A percentile compares a stretch with the other conserved stretches of the same genome.
Conservation (phyloP, 805 yeast genomes). For the Saturnispora quitensis region DNA sequence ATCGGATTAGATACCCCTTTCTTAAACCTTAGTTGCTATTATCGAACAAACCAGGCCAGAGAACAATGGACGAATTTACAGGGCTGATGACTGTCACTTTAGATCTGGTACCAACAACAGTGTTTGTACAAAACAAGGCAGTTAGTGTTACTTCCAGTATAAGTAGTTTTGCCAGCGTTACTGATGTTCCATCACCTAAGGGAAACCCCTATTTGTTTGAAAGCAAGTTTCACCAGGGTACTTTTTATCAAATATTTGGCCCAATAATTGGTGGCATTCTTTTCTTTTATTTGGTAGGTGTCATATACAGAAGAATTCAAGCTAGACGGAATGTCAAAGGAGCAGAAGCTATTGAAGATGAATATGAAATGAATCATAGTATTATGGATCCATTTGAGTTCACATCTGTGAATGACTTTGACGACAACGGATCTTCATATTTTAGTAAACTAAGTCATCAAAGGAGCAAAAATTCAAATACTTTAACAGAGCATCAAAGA, state of each 20-base stretch:
- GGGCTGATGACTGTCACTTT: background rate
- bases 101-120: background rate
- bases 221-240: constrained; percentile 17
- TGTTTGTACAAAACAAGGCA: background rate
- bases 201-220: constrained; percentile 21
- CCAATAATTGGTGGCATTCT: constrained; percentile 21
- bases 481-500: background rate
- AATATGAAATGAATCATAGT: constrained; percentile 9
- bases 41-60: background rate
- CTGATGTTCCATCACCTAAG: constrained; percentile 7
- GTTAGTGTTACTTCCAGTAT: background rate
- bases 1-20: background rate
- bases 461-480: background rate
- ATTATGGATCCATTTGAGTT: constrained; percentile 7
- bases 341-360: constrained; percentile 12
- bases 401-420: background rate
- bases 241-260: constrained; percentile 21
- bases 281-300: constrained; percentile 17
- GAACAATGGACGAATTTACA: background rate
- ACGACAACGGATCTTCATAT: background rate
- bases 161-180: background rate
- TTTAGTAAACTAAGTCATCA: background rate
- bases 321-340: constrained; percentile 19
- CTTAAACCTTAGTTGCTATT: background rate
- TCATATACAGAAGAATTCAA: constrained; percentile 15